Percentiles rank a stretch among this genome's conserved stretches.
Evolutionary conservation across 139 green algal genomes (phyloP).

Genomic region (Picochlorum sp.): DNA sequence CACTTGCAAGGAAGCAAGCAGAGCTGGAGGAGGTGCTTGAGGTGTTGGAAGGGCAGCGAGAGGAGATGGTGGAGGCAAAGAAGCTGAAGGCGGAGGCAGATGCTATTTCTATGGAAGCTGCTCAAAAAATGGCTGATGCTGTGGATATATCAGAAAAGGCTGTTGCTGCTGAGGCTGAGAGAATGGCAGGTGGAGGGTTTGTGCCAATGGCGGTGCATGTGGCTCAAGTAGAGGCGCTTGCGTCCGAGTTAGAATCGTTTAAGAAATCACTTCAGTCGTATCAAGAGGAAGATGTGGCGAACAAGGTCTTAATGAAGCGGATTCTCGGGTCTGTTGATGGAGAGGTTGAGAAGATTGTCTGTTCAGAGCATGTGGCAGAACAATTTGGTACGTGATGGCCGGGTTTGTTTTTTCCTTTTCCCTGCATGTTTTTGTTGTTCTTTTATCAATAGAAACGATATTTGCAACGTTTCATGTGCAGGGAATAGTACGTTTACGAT

Average conservation of each 20-base stretch:
- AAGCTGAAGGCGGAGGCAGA: background rate
- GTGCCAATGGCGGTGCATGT: background rate
- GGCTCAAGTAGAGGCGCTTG: slow-evolving; percentile 8
- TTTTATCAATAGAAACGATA: too few species aligned
- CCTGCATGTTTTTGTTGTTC: too few species aligned
- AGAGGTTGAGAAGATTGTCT: slow-evolving; percentile 16
- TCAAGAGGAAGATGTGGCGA: slow-evolving; percentile 7
- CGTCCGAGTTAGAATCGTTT: slow-evolving; percentile 9
- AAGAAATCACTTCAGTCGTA: slow-evolving; percentile 18
- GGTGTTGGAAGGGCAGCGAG: background rate
- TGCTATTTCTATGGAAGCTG: background rate
- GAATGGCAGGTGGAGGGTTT: slow-evolving; percentile 2
- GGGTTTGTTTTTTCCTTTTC: too few species aligned
- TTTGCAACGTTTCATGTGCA: background rate
- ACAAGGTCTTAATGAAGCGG: slow-evolving; percentile 13
- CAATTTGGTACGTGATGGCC: background rate
- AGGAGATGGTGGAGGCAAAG: background rate
- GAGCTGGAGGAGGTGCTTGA: background rate
- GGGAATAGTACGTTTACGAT: background rate
- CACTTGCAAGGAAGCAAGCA: background rate
- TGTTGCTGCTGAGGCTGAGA: background rate
- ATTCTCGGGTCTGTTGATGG: background rate
- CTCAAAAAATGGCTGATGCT: background rate
- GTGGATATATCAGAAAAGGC: slow-evolving; percentile 5
- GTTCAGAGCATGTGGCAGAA: slow-evolving; percentile 21